Evolutionary conservation across 2,329 filamentous ascomycete species (phyloP).

Genomic region (Penicillium occitanis): DNA sequence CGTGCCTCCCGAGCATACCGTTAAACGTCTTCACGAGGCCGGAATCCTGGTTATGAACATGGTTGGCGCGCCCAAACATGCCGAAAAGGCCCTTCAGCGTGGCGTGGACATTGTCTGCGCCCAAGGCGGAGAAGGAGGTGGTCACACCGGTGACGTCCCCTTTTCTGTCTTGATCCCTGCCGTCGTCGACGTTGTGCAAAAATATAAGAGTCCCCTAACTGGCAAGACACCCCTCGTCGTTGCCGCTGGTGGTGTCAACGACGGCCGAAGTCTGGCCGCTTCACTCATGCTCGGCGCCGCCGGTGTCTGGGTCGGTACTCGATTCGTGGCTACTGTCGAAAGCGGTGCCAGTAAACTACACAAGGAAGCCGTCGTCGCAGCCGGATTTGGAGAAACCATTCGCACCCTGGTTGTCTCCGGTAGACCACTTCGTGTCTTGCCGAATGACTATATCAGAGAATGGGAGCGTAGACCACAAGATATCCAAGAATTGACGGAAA

Average conservation of each 20-base stretch:
- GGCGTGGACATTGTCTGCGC: conserved; percentile 91
- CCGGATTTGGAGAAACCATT: conserved; percentile 74
- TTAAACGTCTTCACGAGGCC: conserved; percentile 73
- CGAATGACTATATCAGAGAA: conserved; percentile 76
- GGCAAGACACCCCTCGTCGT: conserved; percentile 75
- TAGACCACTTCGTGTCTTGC: conserved; percentile 73
- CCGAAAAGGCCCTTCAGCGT: conserved; percentile 78
- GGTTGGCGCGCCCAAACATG: conserved; percentile 91
- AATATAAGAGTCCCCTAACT: conserved; percentile 69
- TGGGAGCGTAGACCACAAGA: conserved; percentile 78
- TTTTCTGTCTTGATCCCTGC: conserved; percentile 84
- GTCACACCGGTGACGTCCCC: conserved; percentile 85
- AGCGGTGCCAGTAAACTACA: conserved; percentile 78
- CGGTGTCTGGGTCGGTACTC: conserved; percentile 91
- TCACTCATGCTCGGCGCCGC: conserved; percentile 83
- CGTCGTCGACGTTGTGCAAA: conserved; percentile 77
- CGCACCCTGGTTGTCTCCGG: conserved; percentile 81
- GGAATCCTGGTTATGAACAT: conserved; percentile 94
- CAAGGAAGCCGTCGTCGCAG: conserved; percentile 80
- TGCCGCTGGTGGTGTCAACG: conserved; percentile 82
- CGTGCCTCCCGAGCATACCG: conserved; percentile 71
- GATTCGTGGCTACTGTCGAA: conserved; percentile 82
- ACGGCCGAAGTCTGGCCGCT: conserved; percentile 76
- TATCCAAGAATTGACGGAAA: conserved; percentile 71
- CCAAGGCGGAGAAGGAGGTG: conserved; percentile 90